Base-by-base conservation (phyloP, 208 protist genomes). In the Leishmania arabica region DNA sequence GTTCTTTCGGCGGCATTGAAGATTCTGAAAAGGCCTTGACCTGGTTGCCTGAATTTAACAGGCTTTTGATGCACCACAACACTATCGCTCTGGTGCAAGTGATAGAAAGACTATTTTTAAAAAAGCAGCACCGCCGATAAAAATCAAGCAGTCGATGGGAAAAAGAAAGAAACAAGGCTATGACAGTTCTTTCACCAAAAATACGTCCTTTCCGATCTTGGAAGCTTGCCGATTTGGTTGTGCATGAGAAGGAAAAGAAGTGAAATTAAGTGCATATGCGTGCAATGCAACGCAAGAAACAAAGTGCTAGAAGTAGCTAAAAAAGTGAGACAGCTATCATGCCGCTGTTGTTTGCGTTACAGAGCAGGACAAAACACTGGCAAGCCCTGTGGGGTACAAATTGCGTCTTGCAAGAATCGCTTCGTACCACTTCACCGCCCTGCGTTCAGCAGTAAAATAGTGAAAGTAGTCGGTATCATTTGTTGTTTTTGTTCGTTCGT, bases 1-100 rank as follows among this genome's bases (percentile, higher is more conserved):
- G 84, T 17, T 80, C 54, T 45, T 75, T 82, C 19, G 74, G 37
- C 42, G 83, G 40, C 87, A 91, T 88, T 71, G 72, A 17, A 51
- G 15, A 60, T 5, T 13, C 42, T 37, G 24, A 45, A 75, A 64
- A 42, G 73, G 47, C 27, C 19, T 47, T 27, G 47, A 9, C 66
- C 66, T 77, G 42, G 47, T 9, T 49, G 54, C 6, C 19, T 5
- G n/a, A 8, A 27, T 31, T 31, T 73, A 73, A 15, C 24, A 45
- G 9, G 4, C 3, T 31, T 73, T 73, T 17, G 42, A 73, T 19
- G 17, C 27, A 9, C 24, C 45, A 73, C 69, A 53, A 53, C 69
- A 73, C 69, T n/a, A 51, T 31, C 54, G 24, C 11, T 53, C 6
- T 71, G 47, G 69, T 73, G 69, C 42, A 73, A 73, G 31, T 11